Conservation (phyloP, 176 grass and related monocot genomes). For the Oryza longistaminata region DNA sequence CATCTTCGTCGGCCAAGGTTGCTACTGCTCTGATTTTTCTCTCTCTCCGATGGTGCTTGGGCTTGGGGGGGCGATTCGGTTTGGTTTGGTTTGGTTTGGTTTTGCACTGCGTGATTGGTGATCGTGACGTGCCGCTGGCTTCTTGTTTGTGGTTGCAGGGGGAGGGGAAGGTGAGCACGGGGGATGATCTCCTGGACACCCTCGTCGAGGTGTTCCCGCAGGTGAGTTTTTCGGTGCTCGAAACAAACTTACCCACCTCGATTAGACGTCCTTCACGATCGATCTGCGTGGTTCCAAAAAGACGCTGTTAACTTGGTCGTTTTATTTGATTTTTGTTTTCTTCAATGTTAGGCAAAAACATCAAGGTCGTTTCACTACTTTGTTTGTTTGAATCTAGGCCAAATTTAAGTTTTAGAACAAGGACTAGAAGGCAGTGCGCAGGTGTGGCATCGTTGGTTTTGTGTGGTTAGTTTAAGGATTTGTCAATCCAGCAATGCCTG, state of each 20-base stretch:
- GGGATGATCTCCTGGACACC: constrained; percentile 12
- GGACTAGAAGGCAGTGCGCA: background rate
- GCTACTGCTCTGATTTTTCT: background rate
- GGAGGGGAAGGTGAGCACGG: background rate
- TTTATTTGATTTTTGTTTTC: background rate
- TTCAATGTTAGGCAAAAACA: background rate
- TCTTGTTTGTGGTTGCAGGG: background rate
- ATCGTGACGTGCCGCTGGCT: background rate
- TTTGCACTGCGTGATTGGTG: background rate
- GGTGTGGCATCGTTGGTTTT: background rate
- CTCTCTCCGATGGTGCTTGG: too few relatives aligned
- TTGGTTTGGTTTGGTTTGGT: background rate
- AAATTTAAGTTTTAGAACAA: background rate
- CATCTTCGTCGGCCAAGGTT: background rate
- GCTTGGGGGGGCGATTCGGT: background rate
- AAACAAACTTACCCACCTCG: background rate
- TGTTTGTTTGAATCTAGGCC: too few relatives aligned
- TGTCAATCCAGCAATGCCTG: background rate
- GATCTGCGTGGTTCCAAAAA: background rate
- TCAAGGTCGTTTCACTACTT: background rate
- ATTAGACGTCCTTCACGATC: background rate
- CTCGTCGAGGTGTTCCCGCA: constrained; percentile 46
- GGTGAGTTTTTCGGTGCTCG: background rate
- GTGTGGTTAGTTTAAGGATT: background rate
- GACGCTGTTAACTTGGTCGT: background rate